Percentiles rank a stretch among this genome's conserved stretches.
Evolutionary conservation across 1,139 yeast genomes (phyloP).

Genomic region (Ogataea hybrid): DNA sequence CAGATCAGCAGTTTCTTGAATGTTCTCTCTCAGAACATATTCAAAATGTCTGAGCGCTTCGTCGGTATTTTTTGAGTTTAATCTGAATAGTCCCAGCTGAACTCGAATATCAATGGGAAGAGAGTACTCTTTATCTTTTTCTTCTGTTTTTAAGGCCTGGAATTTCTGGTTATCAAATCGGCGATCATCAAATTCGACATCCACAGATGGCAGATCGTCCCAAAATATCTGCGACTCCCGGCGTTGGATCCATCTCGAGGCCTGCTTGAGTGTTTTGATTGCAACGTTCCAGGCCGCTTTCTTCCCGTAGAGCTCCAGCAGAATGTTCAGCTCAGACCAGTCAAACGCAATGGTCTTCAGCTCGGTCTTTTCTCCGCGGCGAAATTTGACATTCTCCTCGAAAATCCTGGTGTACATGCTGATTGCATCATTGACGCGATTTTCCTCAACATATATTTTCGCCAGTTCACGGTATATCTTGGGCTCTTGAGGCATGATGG

Average conservation of each 20-base stretch:
- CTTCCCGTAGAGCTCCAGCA: conserved; percentile 73
- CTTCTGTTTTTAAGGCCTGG: conserved; percentile 37
- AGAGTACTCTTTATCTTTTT: conserved; percentile 11
- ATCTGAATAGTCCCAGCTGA: too few species aligned
- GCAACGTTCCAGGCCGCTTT: conserved; percentile 66
- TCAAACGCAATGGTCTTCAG: conserved; percentile 46
- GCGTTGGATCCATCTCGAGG: conserved; percentile 80
- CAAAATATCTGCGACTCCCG: conserved; percentile 76
- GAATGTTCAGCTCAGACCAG: conserved; percentile 85
- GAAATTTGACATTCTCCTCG: conserved; percentile 47
- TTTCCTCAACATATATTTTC: conserved; percentile 69
- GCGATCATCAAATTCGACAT: conserved; percentile 78
- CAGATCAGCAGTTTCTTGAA: too few species aligned
- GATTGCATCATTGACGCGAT: conserved; percentile 77
- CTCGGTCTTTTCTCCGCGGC: conserved; percentile 25
- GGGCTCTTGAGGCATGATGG: conserved; percentile 59
- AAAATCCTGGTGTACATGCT: conserved; percentile 67
- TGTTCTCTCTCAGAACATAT: too few species aligned
- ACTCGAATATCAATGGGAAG: too few species aligned
- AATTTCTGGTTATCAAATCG: conserved; percentile 47
- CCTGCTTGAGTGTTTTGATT: conserved; percentile 60
- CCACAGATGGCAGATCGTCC: conserved; percentile 67
- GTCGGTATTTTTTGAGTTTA: too few species aligned
- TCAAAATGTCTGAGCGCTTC: too few species aligned
- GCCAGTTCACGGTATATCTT: conserved; percentile 72